Conservation (phyloP, 208 protist species). For the Novymonas esmeraldas region DNA sequence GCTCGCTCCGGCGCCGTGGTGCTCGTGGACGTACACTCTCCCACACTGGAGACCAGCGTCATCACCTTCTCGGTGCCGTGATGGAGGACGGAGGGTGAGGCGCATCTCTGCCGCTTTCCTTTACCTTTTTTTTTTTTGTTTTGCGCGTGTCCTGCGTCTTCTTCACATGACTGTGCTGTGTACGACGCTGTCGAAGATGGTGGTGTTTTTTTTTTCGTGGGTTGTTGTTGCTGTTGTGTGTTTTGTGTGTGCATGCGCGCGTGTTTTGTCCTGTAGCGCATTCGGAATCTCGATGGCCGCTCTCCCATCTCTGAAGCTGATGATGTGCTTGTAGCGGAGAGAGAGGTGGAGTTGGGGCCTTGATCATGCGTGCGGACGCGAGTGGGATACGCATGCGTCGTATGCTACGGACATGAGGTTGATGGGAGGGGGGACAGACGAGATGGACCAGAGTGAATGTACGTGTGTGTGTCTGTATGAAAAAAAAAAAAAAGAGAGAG, state of each 20-base stretch:
- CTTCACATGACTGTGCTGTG: too few relatives aligned
- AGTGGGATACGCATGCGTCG: too few relatives aligned
- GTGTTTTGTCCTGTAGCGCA: not conserved
- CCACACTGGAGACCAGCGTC: conserved; percentile 52
- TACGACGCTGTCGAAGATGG: too few relatives aligned
- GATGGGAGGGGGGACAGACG: too few relatives aligned
- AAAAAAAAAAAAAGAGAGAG: too few relatives aligned
- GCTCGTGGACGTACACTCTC: conserved; percentile 81
- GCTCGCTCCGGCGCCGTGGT: conserved; percentile 58
- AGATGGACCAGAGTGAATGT: not conserved
- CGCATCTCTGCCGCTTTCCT: not conserved
- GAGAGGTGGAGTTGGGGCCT: too few relatives aligned
- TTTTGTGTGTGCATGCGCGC: not conserved
- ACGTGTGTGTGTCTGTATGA: not conserved
- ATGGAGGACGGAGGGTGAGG: not conserved
- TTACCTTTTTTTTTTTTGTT: conserved; percentile 10
- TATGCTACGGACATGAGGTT: too few relatives aligned
- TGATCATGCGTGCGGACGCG: too few relatives aligned
- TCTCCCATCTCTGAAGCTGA: too few relatives aligned
- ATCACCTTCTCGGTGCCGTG: conserved; percentile 39
- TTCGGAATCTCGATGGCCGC: too few relatives aligned
- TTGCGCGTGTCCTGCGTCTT: too few relatives aligned
- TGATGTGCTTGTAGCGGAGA: too few relatives aligned
- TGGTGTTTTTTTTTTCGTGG: not conserved
- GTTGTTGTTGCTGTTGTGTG: not conserved